Base-by-base conservation (phyloP, 2,329 filamentous ascomycete species). In the Cladorrhinum sp. region DNA sequence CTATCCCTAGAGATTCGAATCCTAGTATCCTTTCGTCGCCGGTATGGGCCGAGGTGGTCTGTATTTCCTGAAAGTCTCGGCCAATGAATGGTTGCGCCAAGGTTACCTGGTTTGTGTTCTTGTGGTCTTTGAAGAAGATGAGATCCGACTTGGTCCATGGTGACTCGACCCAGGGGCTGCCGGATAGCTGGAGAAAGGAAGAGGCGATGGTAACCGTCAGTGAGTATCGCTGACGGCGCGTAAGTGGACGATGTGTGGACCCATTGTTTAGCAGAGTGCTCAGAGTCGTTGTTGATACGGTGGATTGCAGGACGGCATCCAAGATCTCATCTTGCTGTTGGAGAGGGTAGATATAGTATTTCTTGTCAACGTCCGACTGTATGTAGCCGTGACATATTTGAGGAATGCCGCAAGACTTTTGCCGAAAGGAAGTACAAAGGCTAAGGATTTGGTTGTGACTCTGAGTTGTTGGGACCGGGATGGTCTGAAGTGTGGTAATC, bases 181-280 rank as follows among this genome's bases (percentile, higher is more conserved):
- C 64, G 0, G 68, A 55, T 0, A 72, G 61, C 50, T 72, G 70
- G 1, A 73, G 58, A 46, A 70, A 71, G 1, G 68, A 70, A 0
- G 69, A 72, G 2, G 69, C 66, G 5, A 72, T 16, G 3, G 55
- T 66, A 0, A 73, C 50, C 0, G 71, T 63, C 1, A 72, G 48
- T 0, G 52, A 36, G 33, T 65, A 70, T 16, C 33, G 8, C 33
- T 9, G 33, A 36, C 33, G 33, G 12, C 33, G 33, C 2, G 33
- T 36, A 3, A 36, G 33, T 10, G 8, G 8, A 36, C 33, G 33
- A 16, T 36, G 33, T 30, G 26, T 5, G 26, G 5, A 4, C 2
- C 14, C 33, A 36, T 16, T 16, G 12, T 36, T 10, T 16, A 36
- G 12, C 8, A 36, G 33, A 10, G 33, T 36, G 33, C 8, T 3